A percentile compares a stretch with the other conserved stretches of the same genome.
Evolutionary conservation across 768 basidiomycete genomes (phyloP).

Genomic region (Rhizopogon vulgaris): DNA sequence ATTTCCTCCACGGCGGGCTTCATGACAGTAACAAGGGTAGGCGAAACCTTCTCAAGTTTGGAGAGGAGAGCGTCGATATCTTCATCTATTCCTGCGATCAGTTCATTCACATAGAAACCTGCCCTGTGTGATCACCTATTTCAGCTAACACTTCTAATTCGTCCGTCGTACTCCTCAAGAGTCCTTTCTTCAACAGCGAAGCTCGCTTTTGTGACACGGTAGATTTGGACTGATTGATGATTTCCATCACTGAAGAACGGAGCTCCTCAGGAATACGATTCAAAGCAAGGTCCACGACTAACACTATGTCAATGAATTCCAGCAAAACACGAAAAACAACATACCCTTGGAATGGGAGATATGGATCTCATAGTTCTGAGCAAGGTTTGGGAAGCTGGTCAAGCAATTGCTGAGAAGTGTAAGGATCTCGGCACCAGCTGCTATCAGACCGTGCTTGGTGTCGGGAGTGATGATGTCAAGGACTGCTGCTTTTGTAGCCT

Average conservation of each 20-base stretch:
- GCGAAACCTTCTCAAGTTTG: constrained; percentile 56
- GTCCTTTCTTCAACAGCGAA: constrained; percentile 60
- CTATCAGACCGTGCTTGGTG: constrained; percentile 51
- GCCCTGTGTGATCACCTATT: constrained; percentile 35
- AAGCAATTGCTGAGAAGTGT: constrained; percentile 62
- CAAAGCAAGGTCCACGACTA: constrained; percentile 65
- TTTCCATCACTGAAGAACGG: constrained; percentile 53
- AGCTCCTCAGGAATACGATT: constrained; percentile 54
- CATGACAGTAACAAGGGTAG: constrained; percentile 43
- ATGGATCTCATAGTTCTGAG: constrained; percentile 65
- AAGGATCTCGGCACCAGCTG: constrained; percentile 71
- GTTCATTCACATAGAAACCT: neutral
- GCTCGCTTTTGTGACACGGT: constrained; percentile 64
- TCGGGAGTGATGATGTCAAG: constrained; percentile 84
- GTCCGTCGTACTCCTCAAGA: constrained; percentile 61
- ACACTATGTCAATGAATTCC: constrained; percentile 1
- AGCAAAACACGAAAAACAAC: constrained; percentile 16
- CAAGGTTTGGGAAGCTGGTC: constrained; percentile 64
- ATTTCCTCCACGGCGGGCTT: constrained; percentile 53
- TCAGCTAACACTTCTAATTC: constrained; percentile 70
- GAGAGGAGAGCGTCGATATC: constrained; percentile 52
- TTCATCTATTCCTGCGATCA: constrained; percentile 39
- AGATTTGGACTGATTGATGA: constrained; percentile 61
- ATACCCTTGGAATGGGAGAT: constrained; percentile 73
- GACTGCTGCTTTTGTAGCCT: constrained; percentile 64